Base-by-base conservation (phyloP, 2,329 filamentous ascomycete genomes). In the Penicillium freii region DNA sequence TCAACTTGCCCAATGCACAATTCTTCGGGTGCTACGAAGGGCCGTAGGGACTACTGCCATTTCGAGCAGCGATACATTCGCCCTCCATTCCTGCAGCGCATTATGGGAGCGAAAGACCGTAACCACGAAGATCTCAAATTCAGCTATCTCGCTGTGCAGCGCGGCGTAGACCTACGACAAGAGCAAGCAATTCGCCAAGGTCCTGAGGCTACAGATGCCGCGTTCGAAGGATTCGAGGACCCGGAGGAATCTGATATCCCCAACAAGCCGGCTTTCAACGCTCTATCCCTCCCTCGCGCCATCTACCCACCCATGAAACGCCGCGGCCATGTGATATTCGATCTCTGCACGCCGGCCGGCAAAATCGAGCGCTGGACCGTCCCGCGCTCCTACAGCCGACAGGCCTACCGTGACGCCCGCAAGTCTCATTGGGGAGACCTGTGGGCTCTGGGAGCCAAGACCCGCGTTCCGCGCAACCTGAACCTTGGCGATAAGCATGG, bases 361-460 rank as follows among this genome's bases (percentile, higher is more conserved):
- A 86, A 84, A 42, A 86, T 97, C 34, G 93, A 99, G 79, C 90
- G 94, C 54, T 99, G 94, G 94, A 94, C 89, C 0, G 88, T 99
- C 0, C 90, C 93, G 1, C 87, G 87, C 65, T 91, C 87, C 58
- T 94, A 88, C 75, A 88, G 87, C 72, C 87, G 84, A 66, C 86
- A 89, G 67, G 92, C 92, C 0, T 97, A 93, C 77, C 91, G 90
- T 66, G 94, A 97, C 71, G 94, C 94, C 36, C 86, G 94, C 60
- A 99, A 99, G 77, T 84, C 88, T 0, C 79, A 78, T 52, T 97
- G 93, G 94, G 94, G 94, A 39, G 94, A 97, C 72, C 80, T 97
- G 10, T 99, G 94, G 94, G 92, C 93, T 0, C 80, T 97, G 0
- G 94, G 94, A 0, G 93, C 92, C 23, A 97, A 97, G 81, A 95